phyloP scores from a whole-genome alignment of 805 yeast genomes.

The Peterozyma xylosa region DNA sequence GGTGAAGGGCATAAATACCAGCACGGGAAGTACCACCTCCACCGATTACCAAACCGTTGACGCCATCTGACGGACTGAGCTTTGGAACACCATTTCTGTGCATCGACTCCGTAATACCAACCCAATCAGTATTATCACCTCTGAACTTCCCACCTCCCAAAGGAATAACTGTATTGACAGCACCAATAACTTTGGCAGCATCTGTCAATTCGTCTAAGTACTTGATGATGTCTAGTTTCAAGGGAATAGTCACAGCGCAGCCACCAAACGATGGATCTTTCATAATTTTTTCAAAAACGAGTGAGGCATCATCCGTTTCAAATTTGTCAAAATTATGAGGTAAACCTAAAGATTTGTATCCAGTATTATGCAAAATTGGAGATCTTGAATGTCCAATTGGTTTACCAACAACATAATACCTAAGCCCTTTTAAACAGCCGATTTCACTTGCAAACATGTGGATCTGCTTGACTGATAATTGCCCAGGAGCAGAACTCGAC shows the following conservation, averaged over 20 bases:
- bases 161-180: conserved; percentile 82
- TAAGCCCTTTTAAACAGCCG: conserved; percentile 54
- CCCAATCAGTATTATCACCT: conserved; percentile 96
- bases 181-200: conserved; percentile 83
- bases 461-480: conserved; percentile 58
- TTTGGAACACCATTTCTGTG: conserved; percentile 52
- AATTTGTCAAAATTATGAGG: conserved; percentile 64
- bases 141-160: conserved; percentile 37
- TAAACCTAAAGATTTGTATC: conserved; percentile 65
- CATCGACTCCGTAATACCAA: conserved; percentile 73
- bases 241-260: conserved; percentile 91
- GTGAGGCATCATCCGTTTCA: conserved; percentile 58
- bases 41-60: conserved; percentile 77
- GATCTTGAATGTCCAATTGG: conserved; percentile 87
- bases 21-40: conserved; percentile 98
- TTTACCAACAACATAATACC: conserved; percentile 69
- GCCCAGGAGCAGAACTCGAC: conserved; percentile 74
- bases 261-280: conserved; percentile 68
- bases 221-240: conserved; percentile 74
- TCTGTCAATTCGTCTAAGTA: conserved; percentile 58
- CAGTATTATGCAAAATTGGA: conserved; percentile 79
- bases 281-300: conserved; percentile 46
- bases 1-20: conserved; percentile 77
- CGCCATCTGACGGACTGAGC: conserved; percentile 19
- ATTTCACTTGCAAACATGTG: conserved; percentile 46